Evolutionary conservation across 768 basidiomycete genomes (phyloP), one percentile per base, ranked within the genome.

Genomic region (Lentinula guzmanii): DNA sequence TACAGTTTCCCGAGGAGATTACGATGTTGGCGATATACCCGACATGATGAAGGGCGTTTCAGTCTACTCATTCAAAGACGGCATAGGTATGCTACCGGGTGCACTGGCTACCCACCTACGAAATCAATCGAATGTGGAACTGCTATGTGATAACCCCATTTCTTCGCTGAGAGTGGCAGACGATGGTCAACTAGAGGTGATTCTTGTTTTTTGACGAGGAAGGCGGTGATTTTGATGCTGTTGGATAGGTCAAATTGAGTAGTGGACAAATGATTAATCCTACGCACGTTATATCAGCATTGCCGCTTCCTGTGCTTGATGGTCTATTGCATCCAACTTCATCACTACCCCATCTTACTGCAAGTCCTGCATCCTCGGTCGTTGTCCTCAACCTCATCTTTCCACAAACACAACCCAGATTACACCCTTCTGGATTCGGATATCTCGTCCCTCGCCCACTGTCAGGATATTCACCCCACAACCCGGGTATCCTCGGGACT

Each of bases 331-430:
- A 81, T 6, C 37, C 69, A 2, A 62, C 70, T 6, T 65, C 69
- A 5, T 42, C 70, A 5, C 75, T 92, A 0, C 89, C 92, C 0
- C 80, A 92, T 64, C 81, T 95, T 15, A 78, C 72, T 4, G 71
- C 78, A n/a, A 94, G 92, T 69, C 82, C 87, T 0, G 77, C 80
- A 42, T 87, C 94, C 24, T 87, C 89, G 9, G 93, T 98, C 61
- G 86, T 83, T n/a, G 92, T 97, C 41, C 76, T 95, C 65, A 96
- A 93, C 76, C 77, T 98, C 68, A 82, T 98, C 64, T 98, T 96
- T 76, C 76, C 85, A 48, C 69, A 71, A 34, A 70, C 81, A 34
- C 70, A 76, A 24, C 68, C 74, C 60, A 61, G 70, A 24, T 79
- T 95, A 53, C 89, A 93, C 66, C 93, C 94, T 0, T 79, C 80